These are phyloP conservation scores for Fusarium irregulare DNA, from an alignment of 2,329 filamentous ascomycete species.

Conservation along the genomic window DNA sequence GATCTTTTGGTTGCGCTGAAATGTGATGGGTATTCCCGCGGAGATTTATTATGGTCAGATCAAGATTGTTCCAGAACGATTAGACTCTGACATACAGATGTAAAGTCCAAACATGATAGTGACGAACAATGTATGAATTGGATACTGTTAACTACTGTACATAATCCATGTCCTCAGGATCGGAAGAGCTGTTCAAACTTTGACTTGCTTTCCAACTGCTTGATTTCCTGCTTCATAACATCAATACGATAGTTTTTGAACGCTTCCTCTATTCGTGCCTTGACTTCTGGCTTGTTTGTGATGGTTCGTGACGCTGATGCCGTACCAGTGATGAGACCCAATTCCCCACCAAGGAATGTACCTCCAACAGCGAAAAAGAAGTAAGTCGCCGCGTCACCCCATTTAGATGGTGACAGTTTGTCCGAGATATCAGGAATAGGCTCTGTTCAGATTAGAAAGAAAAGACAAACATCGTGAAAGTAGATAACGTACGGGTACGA, in stretches of 20 bases:
- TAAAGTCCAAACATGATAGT: too few relatives aligned
- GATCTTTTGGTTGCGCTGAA: too few relatives aligned
- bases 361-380: slow-evolving; percentile 5
- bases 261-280: neutral
- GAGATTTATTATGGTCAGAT: too few relatives aligned
- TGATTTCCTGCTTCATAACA: slow-evolving; percentile 4
- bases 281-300: neutral
- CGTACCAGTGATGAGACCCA: neutral
- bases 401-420: neutral
- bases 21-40: too few relatives aligned
- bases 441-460: neutral
- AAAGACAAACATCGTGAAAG: too few relatives aligned
- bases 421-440: neutral
- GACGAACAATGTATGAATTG: too few relatives aligned
- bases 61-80: too few relatives aligned
- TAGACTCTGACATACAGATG: too few relatives aligned
- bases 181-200: slow-evolving; percentile 2
- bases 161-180: too few relatives aligned
- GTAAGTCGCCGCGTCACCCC: neutral
- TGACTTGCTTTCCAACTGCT: neutral
- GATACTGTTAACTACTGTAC: too few relatives aligned
- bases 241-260: slow-evolving; percentile 15
- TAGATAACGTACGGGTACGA: neutral
- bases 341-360: neutral
- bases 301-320: slow-evolving; percentile 1